Base-by-base conservation (phyloP, 2,329 filamentous ascomycete species). In the Tolypocladium ophioglossoides region DNA sequence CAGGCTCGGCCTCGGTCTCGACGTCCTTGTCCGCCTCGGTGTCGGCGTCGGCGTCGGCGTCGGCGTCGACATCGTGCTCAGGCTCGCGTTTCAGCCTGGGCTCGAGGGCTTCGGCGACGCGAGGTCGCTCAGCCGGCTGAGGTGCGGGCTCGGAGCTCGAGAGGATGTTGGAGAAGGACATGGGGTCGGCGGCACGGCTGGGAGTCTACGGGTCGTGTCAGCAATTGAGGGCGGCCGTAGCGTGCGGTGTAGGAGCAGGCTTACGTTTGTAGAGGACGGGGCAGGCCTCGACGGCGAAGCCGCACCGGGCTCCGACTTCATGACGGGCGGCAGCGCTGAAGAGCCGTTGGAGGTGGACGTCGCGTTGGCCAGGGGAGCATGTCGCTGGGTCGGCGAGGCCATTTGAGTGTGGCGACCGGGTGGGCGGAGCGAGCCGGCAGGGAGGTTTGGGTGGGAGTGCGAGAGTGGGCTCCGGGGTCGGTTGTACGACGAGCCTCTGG, bases 101-200 rank as follows among this genome's bases (percentile, higher is more conserved):
- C 35, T 59, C 56, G 32, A 54, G 59, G n/a, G 67, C 64, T 30
- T 66, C 63, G 35, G 63, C 64, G 22, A 72, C 64, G 2, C 73
- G 73, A 35, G 77, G 74, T 46, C 73, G 74, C 14, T 72, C 67
- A 60, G 74, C 78, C 9, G 79, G 76, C 57, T 77, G 77, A 2
- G 77, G 74, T 40, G 82, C 77, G 52, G 87, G 84, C 54, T 90
- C 85, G 54, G 87, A 79, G 61, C 83, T 91, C 4, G 90, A 92
- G 46, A 97, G 84, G 56, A 97, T 95, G 67, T 91, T 96, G 60
- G 90, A 94, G 66, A 97, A 94, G 6, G 91, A 94, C 91, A 96
- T 96, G 52, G 91, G 87, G 67, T 95, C 88, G 55, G 86, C 85
- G 41, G 85, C 78, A 68, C 91, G 84, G 61, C 82, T 84, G 1